Base-by-base conservation (phyloP, 176 grass and related monocot genomes). In the Musa itinerans region DNA sequence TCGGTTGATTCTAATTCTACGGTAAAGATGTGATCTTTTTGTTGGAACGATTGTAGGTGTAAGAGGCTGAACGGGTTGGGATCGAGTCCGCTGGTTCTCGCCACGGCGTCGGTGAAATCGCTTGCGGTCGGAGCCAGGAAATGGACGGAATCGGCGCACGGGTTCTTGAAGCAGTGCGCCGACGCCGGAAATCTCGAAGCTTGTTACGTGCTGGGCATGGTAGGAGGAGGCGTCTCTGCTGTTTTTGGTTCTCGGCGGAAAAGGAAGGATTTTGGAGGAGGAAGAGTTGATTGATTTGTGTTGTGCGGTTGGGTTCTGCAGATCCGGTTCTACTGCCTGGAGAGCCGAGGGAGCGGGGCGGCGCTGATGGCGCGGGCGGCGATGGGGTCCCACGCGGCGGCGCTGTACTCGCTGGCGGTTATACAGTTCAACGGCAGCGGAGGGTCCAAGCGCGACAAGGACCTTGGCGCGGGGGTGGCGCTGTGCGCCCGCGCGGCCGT, bases 201-300 rank as follows among this genome's bases (percentile, higher is more conserved):
- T 52, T 87, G 78, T 74, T 93, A 89, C 83, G 48, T 83, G 56
- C 85, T 93, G 25, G 89, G 89, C 70, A 92, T 92, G 89, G 89
- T 92, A 77, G 74, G 22, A 77, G 74, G 22, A 10, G 22, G 14
- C 21, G 10, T 52, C 21, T n/a, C 55, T 10, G 1, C 16, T 48
- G 6, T 68, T 13, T 13, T 24, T 68, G 1, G 25, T 27, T 24
- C 54, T 73, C 22, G 53, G 14, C 3, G 8, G 22, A 50, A 6
- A 56, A 56, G 56, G 24, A 13, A 24, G 20, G 23, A 14, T 27
- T 57, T 11, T 74, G 16, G 9, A 1, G 20, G 22, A 22, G 53
- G 34, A 43, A 43, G 22, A 74, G 24, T 11, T 8, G 16, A 19
- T 11, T 72, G 20, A 71, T 63, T 80, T 48, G 22, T 68, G 2